Percentiles rank a stretch among this genome's conserved stretches.
phyloP scores from a whole-genome alignment of 2,329 filamentous ascomycete species.

The Pseudovirgaria hyperparasitica region DNA sequence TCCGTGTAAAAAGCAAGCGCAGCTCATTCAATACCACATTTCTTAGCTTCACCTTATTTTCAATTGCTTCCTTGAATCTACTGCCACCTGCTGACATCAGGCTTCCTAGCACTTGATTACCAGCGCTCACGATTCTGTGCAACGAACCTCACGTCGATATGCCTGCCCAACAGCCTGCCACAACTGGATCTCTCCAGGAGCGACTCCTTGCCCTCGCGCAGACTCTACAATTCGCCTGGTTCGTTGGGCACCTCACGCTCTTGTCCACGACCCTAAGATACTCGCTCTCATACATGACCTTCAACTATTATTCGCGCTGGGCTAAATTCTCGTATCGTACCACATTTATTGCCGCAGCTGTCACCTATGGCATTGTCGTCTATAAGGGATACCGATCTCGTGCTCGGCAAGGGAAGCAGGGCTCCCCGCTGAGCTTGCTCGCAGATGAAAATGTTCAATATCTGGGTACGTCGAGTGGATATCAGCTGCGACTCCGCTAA shows the following conservation, averaged over 20 bases:
- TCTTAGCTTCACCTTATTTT: constrained; percentile 1
- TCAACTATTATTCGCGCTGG: constrained; percentile 71
- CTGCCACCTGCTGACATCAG: neutral
- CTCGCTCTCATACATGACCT: constrained; percentile 69
- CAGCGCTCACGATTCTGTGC: constrained; percentile 14
- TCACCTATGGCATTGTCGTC: constrained; percentile 94
- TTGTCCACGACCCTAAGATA: constrained; percentile 77
- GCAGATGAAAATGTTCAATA: constrained; percentile 97
- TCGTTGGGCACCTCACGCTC: constrained; percentile 67
- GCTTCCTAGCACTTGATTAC: constrained; percentile 7
- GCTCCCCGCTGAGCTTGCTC: constrained; percentile 53
- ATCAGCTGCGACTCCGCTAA: constrained; percentile 2
- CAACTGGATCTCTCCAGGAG: constrained; percentile 58
- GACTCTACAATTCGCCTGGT: constrained; percentile 76
- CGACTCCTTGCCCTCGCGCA: constrained; percentile 67
- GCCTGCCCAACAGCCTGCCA: constrained; percentile 62
- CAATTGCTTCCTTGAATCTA: constrained; percentile 1
- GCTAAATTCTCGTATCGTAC: constrained; percentile 79
- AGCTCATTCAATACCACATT: too few relatives aligned
- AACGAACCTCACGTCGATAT: constrained; percentile 34
- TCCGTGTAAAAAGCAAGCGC: too few relatives aligned
- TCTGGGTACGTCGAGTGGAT: constrained; percentile 50
- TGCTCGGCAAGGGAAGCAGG: constrained; percentile 57
- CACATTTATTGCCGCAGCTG: constrained; percentile 77
- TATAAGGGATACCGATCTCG: constrained; percentile 93